phyloP scores from a whole-genome alignment of 768 basidiomycete species.

The Mrakia gelida region DNA sequence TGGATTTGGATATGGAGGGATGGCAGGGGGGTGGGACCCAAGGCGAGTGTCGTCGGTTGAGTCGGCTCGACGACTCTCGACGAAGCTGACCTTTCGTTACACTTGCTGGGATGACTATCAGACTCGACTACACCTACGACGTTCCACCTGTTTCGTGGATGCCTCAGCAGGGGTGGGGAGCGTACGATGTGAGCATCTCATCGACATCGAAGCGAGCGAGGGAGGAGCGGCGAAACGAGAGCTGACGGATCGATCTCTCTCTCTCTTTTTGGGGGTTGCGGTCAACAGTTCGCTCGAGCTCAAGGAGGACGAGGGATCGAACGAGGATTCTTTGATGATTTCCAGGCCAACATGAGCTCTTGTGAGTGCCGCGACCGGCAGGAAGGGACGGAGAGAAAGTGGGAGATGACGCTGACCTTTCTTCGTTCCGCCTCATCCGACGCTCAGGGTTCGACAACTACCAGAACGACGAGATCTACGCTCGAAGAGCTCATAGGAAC shows the following conservation, averaged over 20 bases:
- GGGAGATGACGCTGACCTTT: background rate
- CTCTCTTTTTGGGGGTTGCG: background rate
- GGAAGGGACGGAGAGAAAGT: background rate
- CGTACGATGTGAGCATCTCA: conserved; percentile 15
- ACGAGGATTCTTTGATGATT: background rate
- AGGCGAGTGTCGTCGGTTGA: background rate
- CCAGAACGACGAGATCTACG: background rate
- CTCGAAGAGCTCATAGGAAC: background rate
- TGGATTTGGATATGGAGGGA: background rate
- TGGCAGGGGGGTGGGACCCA: background rate
- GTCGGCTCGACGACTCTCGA: background rate
- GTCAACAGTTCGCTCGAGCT: conserved; percentile 10
- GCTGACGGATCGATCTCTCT: background rate
- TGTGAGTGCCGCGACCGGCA: background rate
- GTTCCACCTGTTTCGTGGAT: background rate
- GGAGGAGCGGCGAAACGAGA: background rate
- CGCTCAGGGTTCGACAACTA: conserved; percentile 10
- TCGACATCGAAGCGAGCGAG: background rate
- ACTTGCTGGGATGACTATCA: no score
- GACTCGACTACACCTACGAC: conserved; percentile 20
- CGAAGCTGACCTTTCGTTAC: background rate
- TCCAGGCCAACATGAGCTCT: background rate
- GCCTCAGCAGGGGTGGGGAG: conserved; percentile 16
- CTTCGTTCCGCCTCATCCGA: background rate
- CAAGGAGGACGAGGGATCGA: conserved; percentile 14